These are phyloP conservation scores for Amylostereum areolatum DNA, from an alignment of 1,284 basidiomycete genomes.

Conservation along the genomic window DNA sequence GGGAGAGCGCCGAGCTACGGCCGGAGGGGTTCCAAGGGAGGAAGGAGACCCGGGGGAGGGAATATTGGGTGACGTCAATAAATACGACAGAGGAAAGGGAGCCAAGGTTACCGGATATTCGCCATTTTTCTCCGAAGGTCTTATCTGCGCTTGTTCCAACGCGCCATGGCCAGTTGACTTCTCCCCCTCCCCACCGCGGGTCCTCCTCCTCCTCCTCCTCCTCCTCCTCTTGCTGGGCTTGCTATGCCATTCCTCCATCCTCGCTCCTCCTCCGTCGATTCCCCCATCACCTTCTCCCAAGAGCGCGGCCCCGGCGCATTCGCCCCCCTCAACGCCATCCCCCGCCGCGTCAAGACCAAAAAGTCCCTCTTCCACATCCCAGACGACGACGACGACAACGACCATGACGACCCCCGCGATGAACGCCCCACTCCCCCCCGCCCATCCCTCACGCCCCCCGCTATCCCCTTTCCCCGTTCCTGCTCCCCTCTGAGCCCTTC, in stretches of 20 bases:
- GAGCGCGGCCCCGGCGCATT: constrained; percentile 49
- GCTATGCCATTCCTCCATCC: neutral
- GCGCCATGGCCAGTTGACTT: neutral
- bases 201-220: neutral
- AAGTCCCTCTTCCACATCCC: constrained; percentile 30
- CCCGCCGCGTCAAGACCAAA: constrained; percentile 27
- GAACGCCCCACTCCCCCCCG: constrained; percentile 16
- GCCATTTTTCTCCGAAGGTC: too few species aligned
- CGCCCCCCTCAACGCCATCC: constrained; percentile 42
- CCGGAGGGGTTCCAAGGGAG: too few species aligned
- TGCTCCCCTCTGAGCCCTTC: constrained; percentile 15
- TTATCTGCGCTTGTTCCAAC: too few species aligned
- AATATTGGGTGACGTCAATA: too few species aligned
- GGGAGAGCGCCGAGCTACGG: too few species aligned
- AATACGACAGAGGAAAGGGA: too few species aligned
- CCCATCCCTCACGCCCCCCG: constrained; percentile 19
- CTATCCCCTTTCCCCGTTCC: constrained; percentile 17
- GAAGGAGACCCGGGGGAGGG: too few species aligned
- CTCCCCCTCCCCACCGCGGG: neutral
- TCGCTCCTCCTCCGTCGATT: constrained; percentile 17
- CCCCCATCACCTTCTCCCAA: constrained; percentile 32
- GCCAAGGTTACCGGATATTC: too few species aligned
- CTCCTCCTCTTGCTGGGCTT: neutral
- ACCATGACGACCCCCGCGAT: constrained; percentile 13
- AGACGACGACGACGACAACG: constrained; percentile 22